These are phyloP conservation scores for Ramularia endophylla DNA, from an alignment of 2,329 filamentous ascomycete species.

Conservation along the genomic window DNA sequence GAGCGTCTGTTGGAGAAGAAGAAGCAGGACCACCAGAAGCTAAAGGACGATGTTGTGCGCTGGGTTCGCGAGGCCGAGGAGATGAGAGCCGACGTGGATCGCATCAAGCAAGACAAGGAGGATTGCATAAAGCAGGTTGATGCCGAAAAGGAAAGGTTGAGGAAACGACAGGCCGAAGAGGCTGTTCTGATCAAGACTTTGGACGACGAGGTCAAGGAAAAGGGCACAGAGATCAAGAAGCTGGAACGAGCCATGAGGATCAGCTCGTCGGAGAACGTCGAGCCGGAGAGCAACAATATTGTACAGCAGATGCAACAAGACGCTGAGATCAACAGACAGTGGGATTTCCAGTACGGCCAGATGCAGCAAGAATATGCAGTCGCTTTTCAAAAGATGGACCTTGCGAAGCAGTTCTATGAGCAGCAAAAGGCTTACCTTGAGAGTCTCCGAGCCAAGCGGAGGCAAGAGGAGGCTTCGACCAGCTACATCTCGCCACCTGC, in stretches of 20 bases:
- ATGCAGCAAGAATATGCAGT: constrained; percentile 29
- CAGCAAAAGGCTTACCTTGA: constrained; percentile 35
- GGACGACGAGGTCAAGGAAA: constrained; percentile 68
- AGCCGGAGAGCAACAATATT: constrained; percentile 26
- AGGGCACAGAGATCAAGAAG: constrained; percentile 64
- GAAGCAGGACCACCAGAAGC: constrained; percentile 60
- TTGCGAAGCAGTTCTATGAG: constrained; percentile 37
- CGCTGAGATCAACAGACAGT: constrained; percentile 38
- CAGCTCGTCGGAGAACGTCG: constrained; percentile 38
- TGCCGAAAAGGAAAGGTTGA: constrained; percentile 36
- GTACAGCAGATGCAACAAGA: constrained; percentile 31
- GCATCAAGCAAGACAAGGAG: constrained; percentile 36
- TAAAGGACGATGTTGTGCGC: constrained; percentile 63
- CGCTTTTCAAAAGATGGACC: constrained; percentile 27
- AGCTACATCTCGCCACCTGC: constrained; percentile 20
- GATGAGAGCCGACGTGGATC: constrained; percentile 43
- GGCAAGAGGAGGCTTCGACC: constrained; percentile 27
- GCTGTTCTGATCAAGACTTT: constrained; percentile 51
- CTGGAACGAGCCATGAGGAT: constrained; percentile 61
- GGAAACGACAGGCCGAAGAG: constrained; percentile 38
- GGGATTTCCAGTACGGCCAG: constrained; percentile 28
- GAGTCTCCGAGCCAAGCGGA: constrained; percentile 21
- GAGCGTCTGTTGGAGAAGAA: constrained; percentile 67
- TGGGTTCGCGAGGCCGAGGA: constrained; percentile 60
- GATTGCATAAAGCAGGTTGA: constrained; percentile 33